These are phyloP conservation scores for Fennellomyces sp. DNA, from an alignment of 371 early-diverging fungal genomes.

Conservation along the genomic window DNA sequence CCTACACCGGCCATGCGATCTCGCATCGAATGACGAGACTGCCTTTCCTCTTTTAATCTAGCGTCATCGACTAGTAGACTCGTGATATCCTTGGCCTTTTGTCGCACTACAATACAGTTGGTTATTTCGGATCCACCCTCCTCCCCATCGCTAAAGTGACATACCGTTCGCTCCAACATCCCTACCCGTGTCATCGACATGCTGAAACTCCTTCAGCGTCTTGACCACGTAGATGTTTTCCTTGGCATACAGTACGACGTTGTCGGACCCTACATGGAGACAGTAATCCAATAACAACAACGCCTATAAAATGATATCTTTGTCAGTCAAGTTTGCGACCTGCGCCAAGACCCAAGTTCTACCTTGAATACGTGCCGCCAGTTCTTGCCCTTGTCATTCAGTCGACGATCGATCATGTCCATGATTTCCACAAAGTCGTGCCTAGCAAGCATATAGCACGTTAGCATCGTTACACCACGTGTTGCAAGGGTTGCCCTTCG, in stretches of 20 bases:
- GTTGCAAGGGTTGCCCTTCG: conserved; percentile 17
- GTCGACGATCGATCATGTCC: conserved; percentile 96
- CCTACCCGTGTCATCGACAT: conserved; percentile 87
- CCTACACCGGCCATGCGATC: conserved; percentile 58
- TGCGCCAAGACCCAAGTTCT: conserved; percentile 18
- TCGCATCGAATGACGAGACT: conserved; percentile 62
- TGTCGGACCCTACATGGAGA: conserved; percentile 83
- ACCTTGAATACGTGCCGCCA: conserved; percentile 99
- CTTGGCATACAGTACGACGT: conserved; percentile 85
- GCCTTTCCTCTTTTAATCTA: conserved; percentile 78
- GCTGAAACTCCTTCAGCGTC: conserved; percentile 95
- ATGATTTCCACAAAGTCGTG: conserved; percentile 93
- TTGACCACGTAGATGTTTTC: conserved; percentile 92
- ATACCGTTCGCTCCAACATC: conserved; percentile 89
- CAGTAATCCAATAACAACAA: conserved; percentile 73
- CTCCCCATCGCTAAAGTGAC: background rate
- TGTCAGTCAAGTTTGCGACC: too few relatives aligned
- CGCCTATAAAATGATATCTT: conserved; percentile 28
- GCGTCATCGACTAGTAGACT: conserved; percentile 80
- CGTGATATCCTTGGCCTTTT: conserved; percentile 92
- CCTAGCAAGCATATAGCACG: conserved; percentile 46
- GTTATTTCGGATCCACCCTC: background rate
- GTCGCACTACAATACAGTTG: conserved; percentile 68
- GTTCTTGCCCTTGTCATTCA: conserved; percentile 97
- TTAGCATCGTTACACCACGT: background rate